A percentile compares a stretch with the other conserved stretches of the same genome.
These are phyloP conservation scores for Cyclotella atomus DNA, from an alignment of 108 stramenopile genomes.

Conservation along the genomic window DNA sequence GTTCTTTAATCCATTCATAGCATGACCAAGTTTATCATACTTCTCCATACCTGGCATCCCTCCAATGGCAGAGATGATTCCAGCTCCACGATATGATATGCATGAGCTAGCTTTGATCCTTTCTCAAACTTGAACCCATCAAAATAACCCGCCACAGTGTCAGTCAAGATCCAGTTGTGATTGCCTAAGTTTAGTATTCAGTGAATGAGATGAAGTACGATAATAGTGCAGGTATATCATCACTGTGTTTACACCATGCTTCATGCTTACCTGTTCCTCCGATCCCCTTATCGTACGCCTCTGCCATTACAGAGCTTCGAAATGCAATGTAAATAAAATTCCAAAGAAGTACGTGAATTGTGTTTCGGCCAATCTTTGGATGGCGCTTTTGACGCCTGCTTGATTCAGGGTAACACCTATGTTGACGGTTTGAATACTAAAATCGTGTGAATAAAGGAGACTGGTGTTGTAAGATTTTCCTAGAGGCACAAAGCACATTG, in stretches of 20 bases:
- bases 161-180: constrained; percentile 58
- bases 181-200: background rate
- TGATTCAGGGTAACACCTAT: background rate
- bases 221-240: background rate
- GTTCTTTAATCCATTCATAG: constrained; percentile 25
- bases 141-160: constrained; percentile 25
- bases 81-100: constrained; percentile 49
- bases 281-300: constrained; percentile 46
- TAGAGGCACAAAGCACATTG: too few species aligned
- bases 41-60: constrained; percentile 37
- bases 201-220: background rate
- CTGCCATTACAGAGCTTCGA: constrained; percentile 43
- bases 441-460: too few species aligned
- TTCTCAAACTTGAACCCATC: constrained; percentile 31
- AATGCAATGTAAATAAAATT: background rate
- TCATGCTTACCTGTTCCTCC: constrained; percentile 46
- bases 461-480: too few species aligned
- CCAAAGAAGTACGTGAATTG: constrained; percentile 48
- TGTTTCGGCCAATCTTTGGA: constrained; percentile 10
- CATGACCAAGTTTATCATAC: constrained; percentile 29
- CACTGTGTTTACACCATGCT: too few species aligned
- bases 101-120: constrained; percentile 40
- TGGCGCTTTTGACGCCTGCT: background rate
- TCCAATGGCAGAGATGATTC: constrained; percentile 30
- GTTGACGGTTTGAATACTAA: background rate